These are phyloP conservation scores for Phytophthora quininea DNA, from an alignment of 352 stramenopile species.

Conservation along the genomic window DNA sequence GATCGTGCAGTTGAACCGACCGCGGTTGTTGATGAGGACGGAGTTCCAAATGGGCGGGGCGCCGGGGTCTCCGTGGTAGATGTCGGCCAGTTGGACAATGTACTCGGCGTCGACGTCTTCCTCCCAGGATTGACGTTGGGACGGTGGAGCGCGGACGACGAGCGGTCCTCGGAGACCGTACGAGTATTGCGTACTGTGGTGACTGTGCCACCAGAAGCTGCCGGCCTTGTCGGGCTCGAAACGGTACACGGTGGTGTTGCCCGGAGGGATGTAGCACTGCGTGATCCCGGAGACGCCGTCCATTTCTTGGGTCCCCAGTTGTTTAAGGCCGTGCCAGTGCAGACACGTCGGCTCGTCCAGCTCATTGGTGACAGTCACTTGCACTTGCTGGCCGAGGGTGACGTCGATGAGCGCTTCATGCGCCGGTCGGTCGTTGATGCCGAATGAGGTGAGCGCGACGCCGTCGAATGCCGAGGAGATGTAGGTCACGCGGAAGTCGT, in stretches of 20 bases:
- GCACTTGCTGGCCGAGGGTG: constrained; percentile 27
- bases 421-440: constrained; percentile 27
- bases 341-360: constrained; percentile 21
- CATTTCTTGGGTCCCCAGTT: constrained; percentile 40
- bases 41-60: constrained; percentile 28
- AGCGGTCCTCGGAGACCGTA: constrained; percentile 38
- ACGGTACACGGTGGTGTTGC: constrained; percentile 28
- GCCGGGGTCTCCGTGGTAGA: constrained; percentile 23
- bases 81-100: constrained; percentile 34
- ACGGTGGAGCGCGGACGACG: constrained; percentile 30
- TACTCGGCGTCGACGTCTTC: constrained; percentile 27
- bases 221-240: constrained; percentile 38
- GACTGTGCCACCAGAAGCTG: constrained; percentile 39
- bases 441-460: constrained; percentile 21
- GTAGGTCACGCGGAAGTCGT: constrained; percentile 27
- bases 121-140: constrained; percentile 19
- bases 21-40: constrained; percentile 36
- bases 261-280: constrained; percentile 36
- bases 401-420: constrained; percentile 31
- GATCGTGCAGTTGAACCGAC: constrained; percentile 33
- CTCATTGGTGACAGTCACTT: constrained; percentile 32
- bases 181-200: constrained; percentile 28
- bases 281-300: constrained; percentile 39
- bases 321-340: constrained; percentile 45
- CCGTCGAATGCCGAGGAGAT: constrained; percentile 31